Base-by-base conservation (phyloP, 2,329 filamentous ascomycete species). In the Fusarium albosuccineum region DNA sequence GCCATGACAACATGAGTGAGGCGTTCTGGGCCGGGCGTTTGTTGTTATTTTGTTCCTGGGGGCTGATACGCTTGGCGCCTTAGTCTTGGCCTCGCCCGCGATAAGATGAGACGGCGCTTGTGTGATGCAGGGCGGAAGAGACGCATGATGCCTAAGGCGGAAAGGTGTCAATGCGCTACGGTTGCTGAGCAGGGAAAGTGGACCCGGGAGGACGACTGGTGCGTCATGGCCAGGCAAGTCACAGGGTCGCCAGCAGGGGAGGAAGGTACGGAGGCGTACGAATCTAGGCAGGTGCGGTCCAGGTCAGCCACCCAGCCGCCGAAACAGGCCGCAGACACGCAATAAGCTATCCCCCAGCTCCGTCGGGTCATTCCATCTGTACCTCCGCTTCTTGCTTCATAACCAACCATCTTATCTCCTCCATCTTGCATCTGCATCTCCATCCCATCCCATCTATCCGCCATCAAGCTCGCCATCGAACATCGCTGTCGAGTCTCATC, bases 151-250 rank as follows among this genome's bases (percentile, higher is more conserved):
- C 70, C 71, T 68, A 70, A 74, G 73, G 73, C 70, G 68, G 69
- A 59, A 72, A 72, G 64, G 73, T 49, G 57, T 60, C 53, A 62
- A 46, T 52, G 52, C 42, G 9, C 26, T 26, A 46, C 62, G 67
- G 72, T 74, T 74, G 72, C 72, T 62, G 68, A 60, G 67, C 66
- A 73, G 56, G 59, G 60, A 68, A 63, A 65, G 71, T 73, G 71
- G 71, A 64, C 51, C 61, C 50, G 52, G 34, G 57, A 60, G 68
- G 64, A 57, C 48, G 62, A 53, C 50, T 73, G 68, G 68, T 74
- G 73, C 72, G 72, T 74, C 71, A 74, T 74, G 70, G 67, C 66
- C 42, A 59, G 67, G 44, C 60, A 45, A 70, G 71, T 73, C 71
- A 73, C 71, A 73, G 68, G 71, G 68, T 49, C 70, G 65, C 49